These are phyloP conservation scores for Salisapilia sapeloensis DNA, from an alignment of 352 stramenopile species.

Conservation along the genomic window DNA sequence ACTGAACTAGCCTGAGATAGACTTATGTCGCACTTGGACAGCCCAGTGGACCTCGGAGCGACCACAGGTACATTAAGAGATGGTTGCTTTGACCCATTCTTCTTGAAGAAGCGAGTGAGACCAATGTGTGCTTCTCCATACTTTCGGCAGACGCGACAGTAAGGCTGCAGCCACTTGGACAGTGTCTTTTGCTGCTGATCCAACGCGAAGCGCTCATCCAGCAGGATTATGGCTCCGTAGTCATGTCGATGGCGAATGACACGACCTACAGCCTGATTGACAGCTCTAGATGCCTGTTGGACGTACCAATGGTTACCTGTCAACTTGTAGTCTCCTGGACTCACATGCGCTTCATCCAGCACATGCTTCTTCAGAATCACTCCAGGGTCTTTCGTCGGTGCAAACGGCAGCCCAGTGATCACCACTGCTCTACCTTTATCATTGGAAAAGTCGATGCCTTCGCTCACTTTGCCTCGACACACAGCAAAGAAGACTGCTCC, in stretches of 20 bases:
- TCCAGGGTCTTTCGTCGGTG: conserved; percentile 92
- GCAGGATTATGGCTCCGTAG: conserved; percentile 95
- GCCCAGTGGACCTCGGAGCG: too few species aligned
- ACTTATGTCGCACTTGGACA: too few species aligned
- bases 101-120: conserved; percentile 70
- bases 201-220: conserved; percentile 93
- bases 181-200: conserved; percentile 82
- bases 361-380: conserved; percentile 96
- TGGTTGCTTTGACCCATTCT: too few species aligned
- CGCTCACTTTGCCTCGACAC: conserved; percentile 96
- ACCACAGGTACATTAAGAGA: too few species aligned
- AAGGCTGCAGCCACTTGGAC: conserved; percentile 91
- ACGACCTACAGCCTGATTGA: conserved; percentile 98
- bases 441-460: conserved; percentile 98
- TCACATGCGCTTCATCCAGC: conserved; percentile 69
- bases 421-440: conserved; percentile 94
- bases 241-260: conserved; percentile 98
- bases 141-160: conserved; percentile 33
- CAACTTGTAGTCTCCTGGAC: conserved; percentile 68
- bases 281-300: conserved; percentile 92
- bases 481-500: conserved; percentile 96
- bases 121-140: conserved; percentile 76
- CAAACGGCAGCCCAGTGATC: conserved; percentile 98
- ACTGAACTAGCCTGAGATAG: too few species aligned
- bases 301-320: conserved; percentile 97